Base-by-base conservation (phyloP, 495 filamentous ascomycete genomes). In the Parathielavia appendiculata region DNA sequence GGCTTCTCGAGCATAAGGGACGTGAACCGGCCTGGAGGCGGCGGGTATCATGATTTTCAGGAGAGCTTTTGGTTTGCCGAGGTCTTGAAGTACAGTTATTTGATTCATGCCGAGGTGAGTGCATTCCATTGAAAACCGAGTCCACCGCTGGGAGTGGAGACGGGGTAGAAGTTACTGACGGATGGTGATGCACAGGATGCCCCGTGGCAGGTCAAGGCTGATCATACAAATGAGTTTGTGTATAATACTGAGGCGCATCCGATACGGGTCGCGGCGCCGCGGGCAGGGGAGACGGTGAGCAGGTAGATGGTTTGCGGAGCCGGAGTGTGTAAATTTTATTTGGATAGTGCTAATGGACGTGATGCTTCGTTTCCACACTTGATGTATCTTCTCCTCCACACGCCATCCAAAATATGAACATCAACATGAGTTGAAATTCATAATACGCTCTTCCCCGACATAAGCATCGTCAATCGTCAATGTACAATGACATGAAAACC, bases 41-140 rank as follows among this genome's bases (percentile, higher is more conserved):
- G 87, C 6, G 68, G 70, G 6, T 82, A 80, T 49, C 69, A 71
- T 36, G 84, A 95, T 61, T 84, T 85, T 66, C 86, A 92, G 77
- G 91, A 96, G 75, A 92, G 87, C 63, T 96, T 95, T 75, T 84
- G 89, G 72, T 92, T 93, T 68, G 91, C 91, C 0, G 91, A 96
- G 75, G 88, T 92, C 52, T 59, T 95, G 64, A 96, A 96, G 76
- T 96, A 95, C 72, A 74, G 78, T 22, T 95, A 89, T 68, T 64
- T 95, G 56, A 84, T 88, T 54, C 62, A 65, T 40, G 63, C 65
- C 0, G 66, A 64, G 51, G 68, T 68, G 57, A 57, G 67, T 67
- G 30, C 45, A n/a, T n/a, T n/a, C n/a, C n/a, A n/a, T n/a, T n/a
- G n/a, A n/a, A n/a, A n/a, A n/a, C n/a, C n/a, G n/a, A n/a, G n/a